phyloP scores from a whole-genome alignment of 1,284 basidiomycete genomes.

The Rhodotorula glutinis region DNA sequence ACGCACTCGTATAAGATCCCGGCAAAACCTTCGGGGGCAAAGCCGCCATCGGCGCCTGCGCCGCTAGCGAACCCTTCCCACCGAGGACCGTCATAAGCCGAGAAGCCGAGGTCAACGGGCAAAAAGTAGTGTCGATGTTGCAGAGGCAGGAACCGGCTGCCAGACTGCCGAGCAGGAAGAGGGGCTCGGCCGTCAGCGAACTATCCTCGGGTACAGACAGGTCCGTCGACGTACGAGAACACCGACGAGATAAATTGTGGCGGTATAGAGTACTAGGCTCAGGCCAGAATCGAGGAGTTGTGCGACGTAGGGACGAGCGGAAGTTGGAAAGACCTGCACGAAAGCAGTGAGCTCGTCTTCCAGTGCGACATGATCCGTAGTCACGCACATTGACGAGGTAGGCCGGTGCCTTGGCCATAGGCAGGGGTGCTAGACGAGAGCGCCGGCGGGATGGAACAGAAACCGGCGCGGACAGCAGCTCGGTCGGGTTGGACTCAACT shows the following conservation, averaged over 20 bases:
- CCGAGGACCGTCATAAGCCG: slow-evolving; percentile 5
- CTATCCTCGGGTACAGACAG: too few relatives aligned
- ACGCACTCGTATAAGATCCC: slow-evolving; percentile 24
- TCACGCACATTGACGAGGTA: slow-evolving; percentile 26
- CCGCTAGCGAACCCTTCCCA: slow-evolving; percentile 13
- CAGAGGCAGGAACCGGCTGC: slow-evolving; percentile 14
- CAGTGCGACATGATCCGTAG: too few relatives aligned
- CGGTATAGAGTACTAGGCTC: slow-evolving; percentile 34
- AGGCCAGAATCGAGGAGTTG: slow-evolving; percentile 35
- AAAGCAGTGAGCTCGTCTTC: background rate
- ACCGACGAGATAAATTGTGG: slow-evolving; percentile 36
- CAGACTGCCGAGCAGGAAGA: slow-evolving; percentile 2
- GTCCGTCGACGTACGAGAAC: slow-evolving; percentile 22
- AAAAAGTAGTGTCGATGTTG: slow-evolving; percentile 17
- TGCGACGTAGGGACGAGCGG: slow-evolving; percentile 28
- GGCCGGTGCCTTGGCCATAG: slow-evolving; percentile 25
- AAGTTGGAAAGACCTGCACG: slow-evolving; percentile 30
- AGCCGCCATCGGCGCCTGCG: slow-evolving; percentile 2
- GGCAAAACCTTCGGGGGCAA: slow-evolving; percentile 23
- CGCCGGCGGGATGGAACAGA: slow-evolving; percentile 9
- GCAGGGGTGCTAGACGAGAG: background rate
- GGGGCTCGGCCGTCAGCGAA: background rate
- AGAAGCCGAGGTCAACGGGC: slow-evolving; percentile 6
- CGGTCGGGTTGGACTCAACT: background rate
- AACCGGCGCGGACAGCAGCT: background rate